Evolutionary conservation across 2,329 filamentous ascomycete species (phyloP), one percentile per base, ranked within the genome.

Genomic region (Bipolaris bicolor): DNA sequence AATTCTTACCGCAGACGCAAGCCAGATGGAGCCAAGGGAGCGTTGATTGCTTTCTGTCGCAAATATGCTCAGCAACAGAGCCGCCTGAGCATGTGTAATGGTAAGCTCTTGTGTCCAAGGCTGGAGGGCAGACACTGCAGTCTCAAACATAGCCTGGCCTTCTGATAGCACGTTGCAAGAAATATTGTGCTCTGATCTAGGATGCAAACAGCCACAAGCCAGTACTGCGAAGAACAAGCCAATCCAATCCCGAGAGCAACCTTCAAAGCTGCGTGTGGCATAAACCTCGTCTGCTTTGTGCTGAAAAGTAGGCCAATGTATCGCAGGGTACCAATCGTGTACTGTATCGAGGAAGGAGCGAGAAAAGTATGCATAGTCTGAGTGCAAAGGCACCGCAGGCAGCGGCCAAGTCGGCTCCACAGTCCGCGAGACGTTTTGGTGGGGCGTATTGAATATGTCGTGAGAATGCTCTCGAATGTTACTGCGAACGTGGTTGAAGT

Each of bases 291-390:
- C 91, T 59, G 94, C 90, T 49, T 90, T 85, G 46, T 85, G 82
- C 67, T 89, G 83, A 68, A 98, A 96, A 0, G 85, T 90, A 1
- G 91, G 90, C 90, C 93, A 96, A 75, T 98, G 91, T 9, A 98
- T 70, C 41, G 97, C 87, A 0, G 95, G 95, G 65, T 93, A 89
- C 74, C 91, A 88, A 31, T 87, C 84, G 73, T 98, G 94, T 22
- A 91, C 82, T 6, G 89, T 89, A 37, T 84, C 82, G 66, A 90
- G 89, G 75, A 96, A 99, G 36, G 89, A 84, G 33, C 85, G 83
- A 31, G 97, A 78, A 2, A 97, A 81, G 63, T 85, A 86, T 61
- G 96, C 91, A 26, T 88, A 87, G 20, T 87, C 77, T 26, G 86
- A 80, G 62, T 88, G 89, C 1, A 89, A 81, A 0, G 94, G 95